phyloP scores from a whole-genome alignment of 2,329 filamentous ascomycete species.

The Chrysosporium queenslandicum region DNA sequence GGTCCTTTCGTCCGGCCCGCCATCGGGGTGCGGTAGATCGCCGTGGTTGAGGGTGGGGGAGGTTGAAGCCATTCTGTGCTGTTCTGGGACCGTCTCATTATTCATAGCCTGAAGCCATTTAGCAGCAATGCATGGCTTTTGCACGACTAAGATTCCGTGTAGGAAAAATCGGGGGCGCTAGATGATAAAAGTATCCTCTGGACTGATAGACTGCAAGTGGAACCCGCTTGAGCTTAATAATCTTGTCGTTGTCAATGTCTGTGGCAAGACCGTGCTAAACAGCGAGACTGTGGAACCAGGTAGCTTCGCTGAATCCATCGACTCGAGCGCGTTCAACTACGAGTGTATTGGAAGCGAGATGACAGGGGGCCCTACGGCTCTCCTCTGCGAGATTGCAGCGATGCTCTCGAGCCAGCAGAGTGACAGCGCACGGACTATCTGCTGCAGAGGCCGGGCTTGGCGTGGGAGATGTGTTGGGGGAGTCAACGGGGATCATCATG shows the following conservation, averaged over 20 bases:
- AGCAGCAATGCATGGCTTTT: neutral
- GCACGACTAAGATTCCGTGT: neutral
- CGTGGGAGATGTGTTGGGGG: too few species aligned
- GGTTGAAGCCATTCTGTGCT: conserved; percentile 1
- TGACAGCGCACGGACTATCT: too few species aligned
- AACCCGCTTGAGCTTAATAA: neutral
- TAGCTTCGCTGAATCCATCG: too few species aligned
- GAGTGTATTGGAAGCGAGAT: too few species aligned
- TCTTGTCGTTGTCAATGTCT: neutral
- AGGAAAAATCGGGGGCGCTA: neutral
- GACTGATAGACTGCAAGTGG: neutral
- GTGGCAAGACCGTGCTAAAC: too few species aligned
- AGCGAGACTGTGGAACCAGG: too few species aligned
- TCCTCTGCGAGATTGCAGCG: too few species aligned
- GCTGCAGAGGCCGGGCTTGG: too few species aligned
- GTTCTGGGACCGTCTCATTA: neutral
- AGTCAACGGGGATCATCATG: too few species aligned
- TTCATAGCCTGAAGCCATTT: neutral
- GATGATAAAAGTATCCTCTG: neutral
- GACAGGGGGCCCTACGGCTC: too few species aligned
- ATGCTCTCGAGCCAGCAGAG: too few species aligned
- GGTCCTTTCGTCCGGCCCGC: neutral
- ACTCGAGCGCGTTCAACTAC: too few species aligned
- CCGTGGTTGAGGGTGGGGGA: neutral
- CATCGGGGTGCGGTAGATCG: neutral